Base-by-base conservation (phyloP, 1,139 yeast genomes). In the Diutina neorugosa region DNA sequence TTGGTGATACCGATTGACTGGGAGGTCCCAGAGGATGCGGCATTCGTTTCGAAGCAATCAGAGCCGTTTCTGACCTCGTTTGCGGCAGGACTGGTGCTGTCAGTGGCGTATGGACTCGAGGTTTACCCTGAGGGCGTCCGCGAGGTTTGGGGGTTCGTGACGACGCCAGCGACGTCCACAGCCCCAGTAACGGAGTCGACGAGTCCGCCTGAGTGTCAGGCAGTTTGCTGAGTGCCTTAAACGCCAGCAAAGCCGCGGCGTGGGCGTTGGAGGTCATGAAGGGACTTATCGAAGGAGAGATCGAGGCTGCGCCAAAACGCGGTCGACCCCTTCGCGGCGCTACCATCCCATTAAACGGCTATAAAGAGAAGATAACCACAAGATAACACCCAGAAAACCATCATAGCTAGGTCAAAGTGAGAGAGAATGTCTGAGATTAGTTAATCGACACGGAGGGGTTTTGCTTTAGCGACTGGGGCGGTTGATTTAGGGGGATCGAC, bases 191-290 rank as follows among this genome's bases (percentile, higher is more conserved):
- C 8, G 18, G 12, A 16, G 18, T 20, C n/a, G 20, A 27, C 8
- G 53, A n/a, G n/a, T 42, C 25, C 19, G 19, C 43, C 8, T 14
- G 27, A 9, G 16, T 9, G 7, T 44, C 50, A n/a, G 40, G 47
- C 21, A n/a, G 46, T 20, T 51, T 37, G 23, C 20, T 40, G n/a
- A 42, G 53, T 48, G 60, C 61, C 52, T 58, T 59, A 53, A 62
- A 62, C 18, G 64, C 64, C 12, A 63, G 63, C 55, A 62, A 51
- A 23, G 64, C 64, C 20, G 64, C 64, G 11, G 64, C 64, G 8
- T 60, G 64, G 18, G 51, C 51, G 31, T 23, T 48, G 40, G 50
- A 21, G 50, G 21, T 46, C 50, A 46, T 46, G 34, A n/a, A 9
- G 9, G 16, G 42, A 14, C n/a, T n/a, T n/a, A n/a, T n/a, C n/a